Conservation (phyloP, 306 rosid genomes). For the Ceratonia siliqua region DNA sequence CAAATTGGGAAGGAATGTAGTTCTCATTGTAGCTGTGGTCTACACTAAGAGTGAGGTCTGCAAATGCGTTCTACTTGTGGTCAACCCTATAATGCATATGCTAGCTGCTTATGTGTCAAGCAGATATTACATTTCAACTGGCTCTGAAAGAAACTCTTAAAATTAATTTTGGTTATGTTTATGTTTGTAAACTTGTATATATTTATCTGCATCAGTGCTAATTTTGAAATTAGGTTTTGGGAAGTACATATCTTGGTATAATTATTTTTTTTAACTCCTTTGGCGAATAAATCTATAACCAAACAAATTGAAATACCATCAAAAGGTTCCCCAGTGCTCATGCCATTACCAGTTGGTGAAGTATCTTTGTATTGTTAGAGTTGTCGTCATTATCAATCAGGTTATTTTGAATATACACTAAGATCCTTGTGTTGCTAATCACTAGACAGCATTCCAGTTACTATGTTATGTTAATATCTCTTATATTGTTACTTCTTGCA, state of each 20-base stretch:
- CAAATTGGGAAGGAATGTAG: background rate
- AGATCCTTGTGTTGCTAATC: background rate
- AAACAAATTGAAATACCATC: constrained; percentile 16
- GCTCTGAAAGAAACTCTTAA: background rate
- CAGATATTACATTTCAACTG: background rate
- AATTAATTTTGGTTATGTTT: background rate
- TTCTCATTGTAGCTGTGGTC: background rate
- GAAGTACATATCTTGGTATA: background rate
- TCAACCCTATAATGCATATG: background rate
- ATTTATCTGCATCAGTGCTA: background rate
- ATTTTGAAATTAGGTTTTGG: background rate
- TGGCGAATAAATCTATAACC: background rate
- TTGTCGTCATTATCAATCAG: background rate
- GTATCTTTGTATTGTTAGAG: background rate
- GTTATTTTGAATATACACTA: background rate
- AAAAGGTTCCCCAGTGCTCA: background rate
- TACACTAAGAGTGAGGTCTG: background rate
- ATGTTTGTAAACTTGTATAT: background rate
- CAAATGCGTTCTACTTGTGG: background rate
- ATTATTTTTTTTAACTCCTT: background rate
- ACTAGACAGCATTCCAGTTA: constrained; percentile 12
- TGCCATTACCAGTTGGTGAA: too few relatives aligned
- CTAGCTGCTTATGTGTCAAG: background rate
- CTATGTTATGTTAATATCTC: constrained; percentile 18
- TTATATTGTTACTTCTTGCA: constrained; percentile 43